Percentiles rank a stretch among this genome's conserved stretches.
Evolutionary conservation across 2,329 filamentous ascomycete species (phyloP).

Genomic region (Neonectria coccinea): DNA sequence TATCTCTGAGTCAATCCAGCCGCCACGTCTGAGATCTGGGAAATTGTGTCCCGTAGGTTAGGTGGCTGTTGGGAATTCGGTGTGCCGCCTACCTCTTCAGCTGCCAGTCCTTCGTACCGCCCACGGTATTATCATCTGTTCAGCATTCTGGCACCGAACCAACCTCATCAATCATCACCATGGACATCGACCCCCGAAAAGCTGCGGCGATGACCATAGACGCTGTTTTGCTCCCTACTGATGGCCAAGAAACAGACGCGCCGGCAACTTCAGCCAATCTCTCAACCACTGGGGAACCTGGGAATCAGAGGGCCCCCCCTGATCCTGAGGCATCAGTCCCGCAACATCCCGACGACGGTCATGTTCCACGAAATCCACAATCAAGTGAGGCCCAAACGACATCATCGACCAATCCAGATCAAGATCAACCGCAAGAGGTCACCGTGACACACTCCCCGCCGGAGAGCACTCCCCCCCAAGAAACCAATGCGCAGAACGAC

Average conservation of each 20-base stretch:
- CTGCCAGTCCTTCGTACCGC: slow-evolving; percentile 4
- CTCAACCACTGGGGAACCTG: slow-evolving; percentile 1
- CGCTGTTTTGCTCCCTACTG: slow-evolving; percentile 21
- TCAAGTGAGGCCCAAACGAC: slow-evolving; percentile 4
- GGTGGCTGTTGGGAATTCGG: slow-evolving; percentile 15
- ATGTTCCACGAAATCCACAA: slow-evolving; percentile 1
- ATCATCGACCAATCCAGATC: neutral
- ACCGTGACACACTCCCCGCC: neutral
- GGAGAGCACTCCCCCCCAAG: neutral
- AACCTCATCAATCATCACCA: slow-evolving; percentile 10
- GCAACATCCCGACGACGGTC: slow-evolving; percentile 3
- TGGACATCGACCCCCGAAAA: slow-evolving; percentile 19
- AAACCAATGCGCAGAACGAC: slow-evolving; percentile 7
- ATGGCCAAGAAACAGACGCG: neutral
- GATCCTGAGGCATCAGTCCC: slow-evolving; percentile 7
- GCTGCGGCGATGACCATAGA: slow-evolving; percentile 18
- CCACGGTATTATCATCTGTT: neutral
- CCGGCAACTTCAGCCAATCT: slow-evolving; percentile 4
- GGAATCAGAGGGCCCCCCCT: neutral
- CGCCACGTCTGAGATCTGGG: neutral
- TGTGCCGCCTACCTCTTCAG: slow-evolving; percentile 3
- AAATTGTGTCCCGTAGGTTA: neutral
- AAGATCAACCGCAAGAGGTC: slow-evolving; percentile 1
- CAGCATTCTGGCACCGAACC: slow-evolving; percentile 4
- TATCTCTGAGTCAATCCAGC: neutral